Conservation (phyloP, 2,329 filamentous ascomycete genomes). For the Lasiodiplodia theobromae region DNA sequence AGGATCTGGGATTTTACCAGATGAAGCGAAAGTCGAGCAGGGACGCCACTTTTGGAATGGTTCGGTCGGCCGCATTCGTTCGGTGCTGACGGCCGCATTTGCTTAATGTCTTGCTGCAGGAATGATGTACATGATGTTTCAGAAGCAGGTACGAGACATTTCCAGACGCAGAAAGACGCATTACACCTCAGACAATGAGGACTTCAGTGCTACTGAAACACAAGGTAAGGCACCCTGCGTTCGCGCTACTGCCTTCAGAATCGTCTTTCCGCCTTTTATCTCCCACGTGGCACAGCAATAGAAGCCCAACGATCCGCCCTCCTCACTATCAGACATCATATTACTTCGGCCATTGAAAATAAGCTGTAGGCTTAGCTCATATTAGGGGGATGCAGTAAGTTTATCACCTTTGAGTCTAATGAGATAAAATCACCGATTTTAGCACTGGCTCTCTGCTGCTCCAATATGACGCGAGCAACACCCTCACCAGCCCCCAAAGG, state of each 20-base stretch:
- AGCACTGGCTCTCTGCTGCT: no score
- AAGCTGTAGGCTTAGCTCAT: no score
- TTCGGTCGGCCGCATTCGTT: neutral
- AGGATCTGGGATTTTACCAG: neutral
- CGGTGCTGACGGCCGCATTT: neutral
- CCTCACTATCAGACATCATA: no score
- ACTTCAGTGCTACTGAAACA: neutral
- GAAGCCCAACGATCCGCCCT: no score
- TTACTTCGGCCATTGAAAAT: no score
- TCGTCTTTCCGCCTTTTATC: no score
- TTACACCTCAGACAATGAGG: neutral
- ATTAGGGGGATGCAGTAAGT: no score
- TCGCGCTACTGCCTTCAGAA: neutral
- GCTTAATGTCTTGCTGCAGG: neutral
- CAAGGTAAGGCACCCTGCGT: neutral
- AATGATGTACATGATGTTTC: constrained; percentile 10
- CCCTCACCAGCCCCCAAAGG: no score
- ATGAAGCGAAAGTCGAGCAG: neutral
- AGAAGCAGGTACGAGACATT: constrained; percentile 1
- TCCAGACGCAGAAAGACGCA: neutral
- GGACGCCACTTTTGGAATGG: neutral
- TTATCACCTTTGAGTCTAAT: no score
- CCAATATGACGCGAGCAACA: no score
- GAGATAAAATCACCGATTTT: no score
- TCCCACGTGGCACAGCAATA: no score